Evolutionary conservation across 352 stramenopile genomes (phyloP).

Genomic region (Aphanomyces euteiches): DNA sequence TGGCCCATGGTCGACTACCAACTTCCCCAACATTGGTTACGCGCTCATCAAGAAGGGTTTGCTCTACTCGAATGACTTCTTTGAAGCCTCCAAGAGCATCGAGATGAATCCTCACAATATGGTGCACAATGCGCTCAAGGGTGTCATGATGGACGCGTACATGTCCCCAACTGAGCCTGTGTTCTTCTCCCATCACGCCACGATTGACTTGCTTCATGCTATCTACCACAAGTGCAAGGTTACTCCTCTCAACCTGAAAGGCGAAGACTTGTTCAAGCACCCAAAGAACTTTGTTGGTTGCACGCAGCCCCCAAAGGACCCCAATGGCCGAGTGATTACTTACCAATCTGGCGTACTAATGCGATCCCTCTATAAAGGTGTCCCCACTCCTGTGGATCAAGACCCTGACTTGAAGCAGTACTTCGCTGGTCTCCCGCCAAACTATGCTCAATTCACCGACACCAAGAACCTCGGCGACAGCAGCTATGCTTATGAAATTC

Average conservation of each 20-base stretch:
- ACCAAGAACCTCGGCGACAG: conserved; percentile 42
- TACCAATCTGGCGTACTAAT: neutral
- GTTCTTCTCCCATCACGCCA: conserved; percentile 52
- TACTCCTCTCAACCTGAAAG: conserved; percentile 32
- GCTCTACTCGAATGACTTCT: conserved; percentile 26
- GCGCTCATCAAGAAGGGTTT: conserved; percentile 7
- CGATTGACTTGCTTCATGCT: conserved; percentile 44
- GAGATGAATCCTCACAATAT: conserved; percentile 37
- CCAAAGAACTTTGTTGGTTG: conserved; percentile 34
- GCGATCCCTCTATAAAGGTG: neutral
- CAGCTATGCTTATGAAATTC: conserved; percentile 60
- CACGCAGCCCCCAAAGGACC: conserved; percentile 27
- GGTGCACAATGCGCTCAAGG: conserved; percentile 44
- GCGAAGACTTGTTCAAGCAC: conserved; percentile 35
- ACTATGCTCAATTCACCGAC: conserved; percentile 49
- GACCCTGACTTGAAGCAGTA: conserved; percentile 22
- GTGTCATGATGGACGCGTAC: conserved; percentile 43
- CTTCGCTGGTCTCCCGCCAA: conserved; percentile 29
- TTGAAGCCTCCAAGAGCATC: conserved; percentile 28
- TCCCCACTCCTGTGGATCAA: neutral
- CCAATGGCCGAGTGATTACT: neutral
- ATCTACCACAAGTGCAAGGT: conserved; percentile 59
- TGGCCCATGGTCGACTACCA: conserved; percentile 9
- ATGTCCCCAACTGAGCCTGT: conserved; percentile 50
- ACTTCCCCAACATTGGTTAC: conserved; percentile 19